Percentiles rank a stretch among this genome's conserved stretches.
These are phyloP conservation scores for Aspergillus indologenus DNA, from an alignment of 495 filamentous ascomycete species.

Conservation along the genomic window DNA sequence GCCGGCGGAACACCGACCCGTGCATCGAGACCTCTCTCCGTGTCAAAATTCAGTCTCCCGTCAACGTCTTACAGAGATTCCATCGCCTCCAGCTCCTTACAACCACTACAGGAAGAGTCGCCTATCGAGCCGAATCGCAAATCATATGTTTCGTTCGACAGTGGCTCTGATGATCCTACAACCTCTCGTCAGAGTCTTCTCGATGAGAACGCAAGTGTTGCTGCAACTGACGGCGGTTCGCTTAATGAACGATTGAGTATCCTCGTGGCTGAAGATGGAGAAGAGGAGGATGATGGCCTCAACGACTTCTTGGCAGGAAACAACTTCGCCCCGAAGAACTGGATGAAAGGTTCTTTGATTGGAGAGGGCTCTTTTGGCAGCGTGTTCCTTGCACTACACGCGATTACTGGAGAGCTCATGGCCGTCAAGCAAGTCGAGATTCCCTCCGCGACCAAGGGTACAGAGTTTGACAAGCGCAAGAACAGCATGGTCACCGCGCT, in stretches of 20 bases:
- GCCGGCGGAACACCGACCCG: conserved; percentile 38
- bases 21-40: conserved; percentile 58
- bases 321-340: conserved; percentile 91
- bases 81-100: conserved; percentile 80
- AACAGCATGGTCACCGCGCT: conserved; percentile 96
- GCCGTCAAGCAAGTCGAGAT: conserved; percentile 98
- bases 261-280: conserved; percentile 71
- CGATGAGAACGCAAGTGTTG: conserved; percentile 73
- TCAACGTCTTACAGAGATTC: conserved; percentile 75
- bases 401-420: conserved; percentile 95
- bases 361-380: conserved; percentile 96
- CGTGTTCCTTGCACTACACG: conserved; percentile 94
- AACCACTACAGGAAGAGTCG: conserved; percentile 88
- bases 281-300: conserved; percentile 76
- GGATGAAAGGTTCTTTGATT: conserved; percentile 98
- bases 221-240: conserved; percentile 60
- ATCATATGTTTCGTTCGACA: conserved; percentile 95
- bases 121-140: conserved; percentile 86
- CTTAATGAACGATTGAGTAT: conserved; percentile 66
- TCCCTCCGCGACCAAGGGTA: conserved; percentile 73
- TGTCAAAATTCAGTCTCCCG: conserved; percentile 56
- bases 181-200: conserved; percentile 67
- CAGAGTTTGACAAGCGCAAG: conserved; percentile 81
- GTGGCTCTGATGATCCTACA: conserved; percentile 77
- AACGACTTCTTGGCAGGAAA: conserved; percentile 85